A percentile compares a stretch with the other conserved stretches of the same genome.
phyloP scores from a whole-genome alignment of 257 asterid genomes.

The Capsicum rhomboideum region DNA sequence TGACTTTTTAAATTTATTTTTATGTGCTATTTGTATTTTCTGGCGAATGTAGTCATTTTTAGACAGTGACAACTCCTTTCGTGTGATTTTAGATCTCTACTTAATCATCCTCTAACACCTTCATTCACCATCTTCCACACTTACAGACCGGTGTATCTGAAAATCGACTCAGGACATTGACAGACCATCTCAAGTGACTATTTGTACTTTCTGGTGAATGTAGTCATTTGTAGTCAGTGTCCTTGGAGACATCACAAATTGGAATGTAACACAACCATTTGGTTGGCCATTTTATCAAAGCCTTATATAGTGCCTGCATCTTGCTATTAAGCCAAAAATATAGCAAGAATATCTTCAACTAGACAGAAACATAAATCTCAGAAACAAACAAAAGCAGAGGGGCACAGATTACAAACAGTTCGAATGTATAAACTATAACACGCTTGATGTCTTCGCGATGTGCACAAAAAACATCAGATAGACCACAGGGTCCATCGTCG shows the following conservation, averaged over 20 bases:
- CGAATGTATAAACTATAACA: not conserved
- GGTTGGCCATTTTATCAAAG: not conserved
- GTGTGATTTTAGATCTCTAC: too few species aligned
- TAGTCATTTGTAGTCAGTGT: not conserved
- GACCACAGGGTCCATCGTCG: not conserved
- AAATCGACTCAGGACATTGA: not conserved
- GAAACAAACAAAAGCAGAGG: not conserved
- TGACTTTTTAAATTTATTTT: too few species aligned
- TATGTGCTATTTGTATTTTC: too few species aligned
- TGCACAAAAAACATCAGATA: not conserved
- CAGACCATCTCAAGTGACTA: not conserved
- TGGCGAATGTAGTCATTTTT: too few species aligned
- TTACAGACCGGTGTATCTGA: too few species aligned
- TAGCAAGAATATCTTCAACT: not conserved
- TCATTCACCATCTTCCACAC: too few species aligned
- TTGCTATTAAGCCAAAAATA: not conserved
- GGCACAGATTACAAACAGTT: not conserved
- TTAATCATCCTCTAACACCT: too few species aligned
- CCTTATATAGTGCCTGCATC: not conserved
- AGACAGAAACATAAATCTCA: not conserved
- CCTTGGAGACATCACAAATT: not conserved
- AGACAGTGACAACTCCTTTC: too few species aligned
- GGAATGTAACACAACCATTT: not conserved
- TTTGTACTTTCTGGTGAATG: not conserved
- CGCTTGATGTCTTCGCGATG: not conserved